Base-by-base conservation (phyloP, 2,329 filamentous ascomycete species). In the Bipolaris victoriae region DNA sequence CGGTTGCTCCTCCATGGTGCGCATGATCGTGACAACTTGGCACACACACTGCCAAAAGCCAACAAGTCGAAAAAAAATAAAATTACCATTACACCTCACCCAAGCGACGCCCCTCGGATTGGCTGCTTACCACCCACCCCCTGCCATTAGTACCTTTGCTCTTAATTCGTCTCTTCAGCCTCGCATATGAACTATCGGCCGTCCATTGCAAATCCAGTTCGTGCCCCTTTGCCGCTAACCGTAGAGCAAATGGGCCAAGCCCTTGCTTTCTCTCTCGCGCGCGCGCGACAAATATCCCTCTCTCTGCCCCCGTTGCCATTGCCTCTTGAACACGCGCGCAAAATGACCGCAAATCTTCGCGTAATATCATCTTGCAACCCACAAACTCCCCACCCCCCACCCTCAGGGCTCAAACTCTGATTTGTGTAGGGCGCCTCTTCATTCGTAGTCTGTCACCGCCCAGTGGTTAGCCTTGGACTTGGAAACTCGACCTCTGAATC, bases 11-110 rank as follows among this genome's bases (percentile, higher is more conserved):
- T 35, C 29, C 16, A 35, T 6, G 15, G 18, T 7, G 29, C 49
- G 33, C 46, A 52, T 31, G 36, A 52, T 52, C 44, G 55, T 48
- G 50, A 37, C 20, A 40, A 51, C 31, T 59, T 45, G 43, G 24
- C 43, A 45, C 43, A 31, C 50, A 63, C 60, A 58, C 55, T 61
- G 51, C 7, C n/a, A 31, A 31, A 56, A 55, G 53, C 55, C 26
- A 48, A 26, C 39, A 43, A 49, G 26, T 46, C 53, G 49, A 43
- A 60, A 48, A 55, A 24, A 48, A 55, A 46, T 62, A 59, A 66
- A 62, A 70, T 70, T 70, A 64, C 65, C 49, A 64, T 63, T 62
- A 65, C 54, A 63, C 53, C 58, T 57, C 58, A 44, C 60, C 61
- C 65, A 64, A 56, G 61, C 55, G 43, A 56, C 37, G 29, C 36